Conservation (phyloP, 106 monocot species). For the Dendrobium huoshanense region DNA sequence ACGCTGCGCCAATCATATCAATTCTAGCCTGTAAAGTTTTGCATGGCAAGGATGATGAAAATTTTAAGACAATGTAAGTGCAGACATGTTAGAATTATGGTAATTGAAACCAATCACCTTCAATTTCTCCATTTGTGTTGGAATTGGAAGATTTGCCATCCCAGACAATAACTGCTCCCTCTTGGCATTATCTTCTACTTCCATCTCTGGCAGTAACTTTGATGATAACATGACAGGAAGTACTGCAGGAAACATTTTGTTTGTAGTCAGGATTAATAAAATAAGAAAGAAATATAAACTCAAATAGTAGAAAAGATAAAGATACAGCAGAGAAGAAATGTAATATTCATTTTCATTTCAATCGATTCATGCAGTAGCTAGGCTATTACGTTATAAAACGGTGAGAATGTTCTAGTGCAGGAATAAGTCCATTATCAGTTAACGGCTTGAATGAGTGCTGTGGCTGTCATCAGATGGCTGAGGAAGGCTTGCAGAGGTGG, state of each 20-base stretch:
- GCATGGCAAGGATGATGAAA: neutral
- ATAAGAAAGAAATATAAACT: too few relatives aligned
- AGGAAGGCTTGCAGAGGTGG: too few relatives aligned
- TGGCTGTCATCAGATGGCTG: too few relatives aligned
- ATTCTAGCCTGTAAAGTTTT: slow-evolving; percentile 68
- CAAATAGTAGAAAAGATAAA: too few relatives aligned
- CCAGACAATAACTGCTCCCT: slow-evolving; percentile 70
- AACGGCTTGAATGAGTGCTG: too few relatives aligned
- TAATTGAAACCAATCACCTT: slow-evolving; percentile 34
- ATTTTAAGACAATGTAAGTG: neutral
- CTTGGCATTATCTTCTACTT: slow-evolving; percentile 76
- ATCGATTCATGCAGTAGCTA: too few relatives aligned
- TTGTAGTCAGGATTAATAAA: neutral
- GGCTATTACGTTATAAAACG: too few relatives aligned
- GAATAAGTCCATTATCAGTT: too few relatives aligned
- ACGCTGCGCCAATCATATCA: slow-evolving; percentile 84
- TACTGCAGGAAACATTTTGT: slow-evolving; percentile 36
- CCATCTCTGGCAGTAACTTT: slow-evolving; percentile 96
- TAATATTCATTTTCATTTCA: too few relatives aligned
- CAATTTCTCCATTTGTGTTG: slow-evolving; percentile 84
- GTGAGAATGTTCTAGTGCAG: too few relatives aligned
- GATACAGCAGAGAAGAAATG: too few relatives aligned
- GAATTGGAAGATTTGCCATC: slow-evolving; percentile 65
- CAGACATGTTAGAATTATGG: neutral
- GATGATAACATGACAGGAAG: slow-evolving; percentile 96